Conservation (phyloP, 2,329 filamentous ascomycete species). For the Cladosporium sp. region DNA sequence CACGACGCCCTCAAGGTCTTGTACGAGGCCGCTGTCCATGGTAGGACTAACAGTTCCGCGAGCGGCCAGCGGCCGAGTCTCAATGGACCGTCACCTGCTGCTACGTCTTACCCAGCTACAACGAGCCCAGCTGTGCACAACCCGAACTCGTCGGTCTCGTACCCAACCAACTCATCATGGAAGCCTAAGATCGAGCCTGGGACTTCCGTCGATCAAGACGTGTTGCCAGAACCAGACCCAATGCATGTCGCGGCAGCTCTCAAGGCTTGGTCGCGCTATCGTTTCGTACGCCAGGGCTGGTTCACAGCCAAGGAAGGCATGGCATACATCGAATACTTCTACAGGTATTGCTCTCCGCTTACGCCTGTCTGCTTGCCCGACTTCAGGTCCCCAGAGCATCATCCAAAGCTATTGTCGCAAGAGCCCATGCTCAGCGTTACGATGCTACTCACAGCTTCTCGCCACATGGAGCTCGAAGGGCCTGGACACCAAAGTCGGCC, state of each 20-base stretch:
- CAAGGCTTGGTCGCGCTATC: conserved; percentile 83
- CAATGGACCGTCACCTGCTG: conserved; percentile 15
- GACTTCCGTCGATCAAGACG: conserved; percentile 12
- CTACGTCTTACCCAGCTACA: conserved; percentile 13
- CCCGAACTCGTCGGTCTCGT: conserved; percentile 18
- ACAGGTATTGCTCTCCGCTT: conserved; percentile 82
- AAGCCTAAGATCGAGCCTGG: conserved; percentile 21
- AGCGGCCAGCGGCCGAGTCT: conserved; percentile 25
- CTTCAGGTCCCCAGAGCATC: conserved; percentile 75
- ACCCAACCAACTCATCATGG: conserved; percentile 22
- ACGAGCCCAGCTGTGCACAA: conserved; percentile 1
- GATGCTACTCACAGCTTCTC: conserved; percentile 82
- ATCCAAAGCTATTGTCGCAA: conserved; percentile 75
- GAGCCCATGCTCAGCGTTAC: conserved; percentile 92
- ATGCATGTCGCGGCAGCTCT: conserved; percentile 59
- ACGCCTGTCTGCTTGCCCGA: conserved; percentile 92
- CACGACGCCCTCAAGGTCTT: conserved; percentile 90
- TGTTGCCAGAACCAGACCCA: conserved; percentile 25
- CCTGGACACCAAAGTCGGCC: conserved; percentile 78
- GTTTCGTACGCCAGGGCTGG: conserved; percentile 95
- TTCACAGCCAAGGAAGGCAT: conserved; percentile 92
- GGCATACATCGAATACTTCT: conserved; percentile 93
- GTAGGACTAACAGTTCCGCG: conserved; percentile 43
- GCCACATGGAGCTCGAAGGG: conserved; percentile 75
- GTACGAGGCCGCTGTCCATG: conserved; percentile 70